phyloP scores from a whole-genome alignment of 2,329 filamentous ascomycete species.

The Fusarium palustre region DNA sequence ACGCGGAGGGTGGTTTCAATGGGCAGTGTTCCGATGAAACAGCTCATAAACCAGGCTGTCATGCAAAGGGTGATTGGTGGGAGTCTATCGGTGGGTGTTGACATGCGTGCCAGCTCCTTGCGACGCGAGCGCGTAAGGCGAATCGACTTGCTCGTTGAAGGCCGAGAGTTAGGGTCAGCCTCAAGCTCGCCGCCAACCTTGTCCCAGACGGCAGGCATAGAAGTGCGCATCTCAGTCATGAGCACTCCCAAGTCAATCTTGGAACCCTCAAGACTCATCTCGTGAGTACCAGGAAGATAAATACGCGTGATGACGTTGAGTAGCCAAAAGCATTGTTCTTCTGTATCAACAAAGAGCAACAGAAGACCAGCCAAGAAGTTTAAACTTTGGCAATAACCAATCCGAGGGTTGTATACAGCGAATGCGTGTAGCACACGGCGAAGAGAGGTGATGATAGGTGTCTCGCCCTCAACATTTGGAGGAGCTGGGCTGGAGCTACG shows the following conservation, averaged over 20 bases:
- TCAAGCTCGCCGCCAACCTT: constrained; percentile 87
- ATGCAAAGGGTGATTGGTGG: constrained; percentile 93
- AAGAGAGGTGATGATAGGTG: constrained; percentile 81
- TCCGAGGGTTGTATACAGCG: constrained; percentile 87
- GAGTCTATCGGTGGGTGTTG: constrained; percentile 64
- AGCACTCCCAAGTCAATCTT: constrained; percentile 95
- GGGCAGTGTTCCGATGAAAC: constrained; percentile 91
- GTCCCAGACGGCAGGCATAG: constrained; percentile 84
- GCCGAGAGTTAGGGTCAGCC: constrained; percentile 55
- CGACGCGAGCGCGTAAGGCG: constrained; percentile 54
- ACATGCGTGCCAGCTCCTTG: constrained; percentile 55
- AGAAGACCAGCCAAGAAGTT: constrained; percentile 94
- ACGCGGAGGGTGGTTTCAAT: constrained; percentile 92
- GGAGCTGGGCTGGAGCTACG: constrained; percentile 52
- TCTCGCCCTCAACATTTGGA: constrained; percentile 66
- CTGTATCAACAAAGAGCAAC: constrained; percentile 85
- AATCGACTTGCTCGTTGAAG: constrained; percentile 52
- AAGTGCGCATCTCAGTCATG: constrained; percentile 86
- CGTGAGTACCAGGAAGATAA: constrained; percentile 91
- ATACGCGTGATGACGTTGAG: constrained; percentile 90
- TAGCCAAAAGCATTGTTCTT: constrained; percentile 93
- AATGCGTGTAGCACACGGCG: constrained; percentile 90
- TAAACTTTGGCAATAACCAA: constrained; percentile 95
- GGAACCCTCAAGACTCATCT: constrained; percentile 87
- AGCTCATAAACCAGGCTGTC: constrained; percentile 98